Base-by-base conservation (phyloP, 805 yeast species). In the Debaryomyces hansenii region DNA sequence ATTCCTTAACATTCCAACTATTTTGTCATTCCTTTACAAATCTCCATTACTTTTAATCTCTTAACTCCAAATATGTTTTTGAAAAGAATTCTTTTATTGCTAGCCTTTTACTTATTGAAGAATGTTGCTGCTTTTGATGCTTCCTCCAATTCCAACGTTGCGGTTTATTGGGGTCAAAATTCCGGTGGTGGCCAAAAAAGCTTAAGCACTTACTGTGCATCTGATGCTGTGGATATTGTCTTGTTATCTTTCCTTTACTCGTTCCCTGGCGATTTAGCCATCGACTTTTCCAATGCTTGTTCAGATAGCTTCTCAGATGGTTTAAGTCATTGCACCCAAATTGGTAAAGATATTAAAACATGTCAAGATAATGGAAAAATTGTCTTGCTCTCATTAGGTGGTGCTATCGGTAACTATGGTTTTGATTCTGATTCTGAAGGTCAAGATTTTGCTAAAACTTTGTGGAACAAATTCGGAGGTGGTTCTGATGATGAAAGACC, bases 341-440 rank as follows among this genome's bases (percentile, higher is more conserved):
- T 67, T 47, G 90, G 77, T 18, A 69, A 72, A 34, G 94, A 87
- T 55, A 90, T 90, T 52, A 59, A 74, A 47, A 74, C 83, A 4
- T 91, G 97, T 70, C 97, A 91, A 68, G 58, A 69, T 1, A 60
- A 74, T n/a, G 97, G 96, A 42, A 87, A 87, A 56, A 85, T 83
- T 55, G 84, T 91, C 2, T 61, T 91, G 32, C 63, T 91, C 8
- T 89, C 96, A 0, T 63, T 91, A 42, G 90, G 91, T 29, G 76
- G 77, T 41, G 68, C 70, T 37, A 31, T 62, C 44, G 70, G 78
- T 46, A 47, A 66, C 35, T 77, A 76, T 50, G 75, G 75, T 2
- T 70, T 77, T 40, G 40, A 64, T 4, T 50, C 60, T 40, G 79
- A 71, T 48, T 46, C 61, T 4, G 59, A 75, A 41, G 97, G 88